phyloP scores from a whole-genome alignment of 179 eudicot species.

The Monotropa hypopitys region DNA sequence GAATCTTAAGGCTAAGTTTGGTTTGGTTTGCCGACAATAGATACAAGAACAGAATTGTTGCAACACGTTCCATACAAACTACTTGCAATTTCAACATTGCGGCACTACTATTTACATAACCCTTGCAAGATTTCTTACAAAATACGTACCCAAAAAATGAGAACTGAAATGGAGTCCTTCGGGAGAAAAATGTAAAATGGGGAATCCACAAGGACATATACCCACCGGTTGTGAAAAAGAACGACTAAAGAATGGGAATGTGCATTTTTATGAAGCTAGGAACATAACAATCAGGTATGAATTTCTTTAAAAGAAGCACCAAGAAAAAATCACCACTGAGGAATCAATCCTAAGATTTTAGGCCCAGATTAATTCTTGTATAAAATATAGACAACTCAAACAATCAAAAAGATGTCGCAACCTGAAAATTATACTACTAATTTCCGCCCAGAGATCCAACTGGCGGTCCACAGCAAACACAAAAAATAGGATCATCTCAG shows the following conservation, averaged over 20 bases:
- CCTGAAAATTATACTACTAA: background rate
- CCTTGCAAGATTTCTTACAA: background rate
- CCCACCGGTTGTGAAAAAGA: background rate
- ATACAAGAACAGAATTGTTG: background rate
- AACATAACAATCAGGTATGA: background rate
- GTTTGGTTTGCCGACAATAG: too few species aligned
- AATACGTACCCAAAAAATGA: background rate
- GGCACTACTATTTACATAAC: background rate
- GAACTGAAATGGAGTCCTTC: background rate
- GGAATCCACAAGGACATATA: too few species aligned
- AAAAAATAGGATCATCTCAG: background rate
- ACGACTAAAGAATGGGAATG: background rate
- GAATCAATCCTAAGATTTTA: background rate
- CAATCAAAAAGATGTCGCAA: background rate
- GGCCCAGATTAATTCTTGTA: background rate
- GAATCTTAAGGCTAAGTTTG: too few species aligned
- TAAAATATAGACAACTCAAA: background rate
- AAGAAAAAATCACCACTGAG: background rate
- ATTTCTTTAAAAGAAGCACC: background rate
- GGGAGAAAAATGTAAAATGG: background rate
- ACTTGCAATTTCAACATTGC: background rate
- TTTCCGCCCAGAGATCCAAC: background rate
- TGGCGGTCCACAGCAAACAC: background rate
- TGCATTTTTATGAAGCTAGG: background rate
- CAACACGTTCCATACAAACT: background rate